A percentile compares a stretch with the other conserved stretches of the same genome.
Evolutionary conservation across 1,139 yeast genomes (phyloP).

Genomic region (Magnusiomyces fungicola): DNA sequence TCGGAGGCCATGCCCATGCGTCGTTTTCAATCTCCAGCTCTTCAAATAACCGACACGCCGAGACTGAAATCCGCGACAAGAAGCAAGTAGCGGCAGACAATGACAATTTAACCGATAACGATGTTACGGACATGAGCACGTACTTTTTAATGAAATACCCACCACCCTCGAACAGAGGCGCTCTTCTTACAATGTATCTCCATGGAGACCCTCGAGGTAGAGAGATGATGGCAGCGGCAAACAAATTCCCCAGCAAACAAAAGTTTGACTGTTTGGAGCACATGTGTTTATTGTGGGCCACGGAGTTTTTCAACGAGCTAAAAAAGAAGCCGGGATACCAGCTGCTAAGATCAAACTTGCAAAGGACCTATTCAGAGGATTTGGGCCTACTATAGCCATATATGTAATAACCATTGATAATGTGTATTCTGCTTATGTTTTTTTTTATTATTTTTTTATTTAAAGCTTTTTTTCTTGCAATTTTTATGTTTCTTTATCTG

Average conservation of each 20-base stretch:
- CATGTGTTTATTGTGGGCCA: conserved; percentile 3
- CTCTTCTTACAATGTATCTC: not conserved
- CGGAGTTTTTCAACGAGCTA: conserved; percentile 3
- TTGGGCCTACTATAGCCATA: too few species aligned
- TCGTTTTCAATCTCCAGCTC: not conserved
- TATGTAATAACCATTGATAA: not conserved
- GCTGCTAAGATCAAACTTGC: not conserved
- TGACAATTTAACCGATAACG: not conserved
- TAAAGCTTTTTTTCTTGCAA: too few species aligned
- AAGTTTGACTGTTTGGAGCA: conserved; percentile 3
- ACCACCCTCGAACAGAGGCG: not conserved
- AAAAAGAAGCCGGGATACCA: not conserved
- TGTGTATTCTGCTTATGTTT: too few species aligned
- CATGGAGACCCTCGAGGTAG: conserved; percentile 1
- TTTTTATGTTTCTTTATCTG: too few species aligned
- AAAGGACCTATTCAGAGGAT: not conserved
- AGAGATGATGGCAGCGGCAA: conserved; percentile 5
- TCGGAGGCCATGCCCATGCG: not conserved
- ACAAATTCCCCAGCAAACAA: not conserved
- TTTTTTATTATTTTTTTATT: too few species aligned
- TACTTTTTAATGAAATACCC: conserved; percentile 3
- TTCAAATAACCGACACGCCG: not conserved
- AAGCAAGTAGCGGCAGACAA: not conserved
- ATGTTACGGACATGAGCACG: not conserved
- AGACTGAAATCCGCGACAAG: not conserved